Evolutionary conservation across 257 asterid species (phyloP), one percentile per base, ranked within the genome.

Genomic region (Perilla frutescens): DNA sequence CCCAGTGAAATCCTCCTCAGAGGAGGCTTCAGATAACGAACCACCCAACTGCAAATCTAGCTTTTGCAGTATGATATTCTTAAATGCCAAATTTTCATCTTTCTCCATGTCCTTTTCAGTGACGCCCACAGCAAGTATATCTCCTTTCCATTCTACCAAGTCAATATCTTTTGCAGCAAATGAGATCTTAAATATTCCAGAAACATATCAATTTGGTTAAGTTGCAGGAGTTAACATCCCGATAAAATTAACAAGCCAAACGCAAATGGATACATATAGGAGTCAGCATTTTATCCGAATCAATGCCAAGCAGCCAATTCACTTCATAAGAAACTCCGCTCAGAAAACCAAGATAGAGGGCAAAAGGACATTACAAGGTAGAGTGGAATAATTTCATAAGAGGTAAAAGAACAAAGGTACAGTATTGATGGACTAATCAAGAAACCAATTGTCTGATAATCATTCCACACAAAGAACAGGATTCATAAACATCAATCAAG

Each of bases 91-190:
- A 78, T 83, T 82, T 61, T 84, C 97, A 59, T 95, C 97, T 84
- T 85, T 95, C 3, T 80, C 86, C 96, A 82, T 72, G 82, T 95
- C 99, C 74, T 81, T 89, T 82, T 89, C 97, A 0, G 96, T 84
- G 61, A 89, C 94, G 11, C 97, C 99, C 43, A 95, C 93, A 13
- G 93, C 96, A 54, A 95, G 96, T 55, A 95, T 84, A 82, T 92
- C 99, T 57, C 99, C 99, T 85, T 92, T 95, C 99, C 99, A 95
- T 84, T 89, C 96, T 3, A 82, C 87, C 83, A 90, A 74, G 81
- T 92, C 96, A 61, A 85, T 81, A 70, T 90, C 98, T 87, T 95
- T 92, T 31, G 97, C 96, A 48, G 89, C 77, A 83, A 95, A 84
- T 48, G 96, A 83, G 76, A 95, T 87, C 98, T 94, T 75, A 66